A percentile compares a stretch with the other conserved stretches of the same genome.
Conservation (phyloP, 495 filamentous ascomycete species). For the Daldinia caldariorum region DNA sequence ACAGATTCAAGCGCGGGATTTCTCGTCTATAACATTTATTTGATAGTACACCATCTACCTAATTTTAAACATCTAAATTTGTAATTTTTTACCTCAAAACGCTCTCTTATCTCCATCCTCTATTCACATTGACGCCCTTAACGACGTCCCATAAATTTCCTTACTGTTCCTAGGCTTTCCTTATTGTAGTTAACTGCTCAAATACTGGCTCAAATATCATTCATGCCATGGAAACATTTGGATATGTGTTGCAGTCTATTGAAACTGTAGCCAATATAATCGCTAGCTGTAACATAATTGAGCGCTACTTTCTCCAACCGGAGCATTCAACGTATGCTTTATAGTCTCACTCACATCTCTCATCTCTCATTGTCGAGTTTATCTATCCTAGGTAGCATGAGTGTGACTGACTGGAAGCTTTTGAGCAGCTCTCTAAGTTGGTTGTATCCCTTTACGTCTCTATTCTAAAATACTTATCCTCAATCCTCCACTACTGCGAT, state of each 20-base stretch:
- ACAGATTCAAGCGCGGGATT: no score
- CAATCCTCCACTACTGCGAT: not conserved
- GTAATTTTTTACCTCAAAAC: no score
- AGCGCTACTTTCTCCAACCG: not conserved
- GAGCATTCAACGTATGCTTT: not conserved
- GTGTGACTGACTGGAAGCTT: not conserved
- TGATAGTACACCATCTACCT: no score
- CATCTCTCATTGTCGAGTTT: not conserved
- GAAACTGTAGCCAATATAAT: not conserved
- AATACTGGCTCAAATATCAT: no score
- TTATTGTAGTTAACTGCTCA: no score
- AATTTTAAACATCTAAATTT: no score
- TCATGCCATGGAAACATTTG: not conserved
- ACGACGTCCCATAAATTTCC: no score
- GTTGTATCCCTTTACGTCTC: not conserved
- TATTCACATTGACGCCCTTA: no score
- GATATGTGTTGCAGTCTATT: not conserved
- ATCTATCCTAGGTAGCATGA: not conserved
- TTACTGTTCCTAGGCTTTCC: no score
- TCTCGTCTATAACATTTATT: no score
- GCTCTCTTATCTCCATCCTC: no score
- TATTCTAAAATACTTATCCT: slow-evolving; percentile 1
- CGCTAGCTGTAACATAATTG: not conserved
- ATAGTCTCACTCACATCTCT: no score
- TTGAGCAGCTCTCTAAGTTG: not conserved